These are phyloP conservation scores for Pterocarpus macrocarpus DNA, from an alignment of 306 rosid genomes.

Conservation along the genomic window DNA sequence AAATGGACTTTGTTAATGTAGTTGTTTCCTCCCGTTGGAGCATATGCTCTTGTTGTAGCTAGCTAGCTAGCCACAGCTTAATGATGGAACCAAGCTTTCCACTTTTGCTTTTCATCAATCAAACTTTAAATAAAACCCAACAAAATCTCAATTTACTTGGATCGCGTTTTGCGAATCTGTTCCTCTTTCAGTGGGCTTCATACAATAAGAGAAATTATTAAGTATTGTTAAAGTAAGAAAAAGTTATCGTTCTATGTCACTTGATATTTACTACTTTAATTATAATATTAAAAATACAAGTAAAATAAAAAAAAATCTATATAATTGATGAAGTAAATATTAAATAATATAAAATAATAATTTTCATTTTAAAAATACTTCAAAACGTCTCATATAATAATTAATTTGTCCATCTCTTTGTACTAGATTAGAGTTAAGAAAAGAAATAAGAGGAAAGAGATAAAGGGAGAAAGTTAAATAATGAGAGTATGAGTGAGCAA, in stretches of 20 bases:
- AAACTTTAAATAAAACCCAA: background rate
- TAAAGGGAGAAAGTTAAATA: background rate
- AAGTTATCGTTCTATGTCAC: too few relatives aligned
- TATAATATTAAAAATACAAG: too few relatives aligned
- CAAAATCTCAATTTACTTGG: background rate
- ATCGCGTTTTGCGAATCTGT: background rate
- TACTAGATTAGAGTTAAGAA: too few relatives aligned
- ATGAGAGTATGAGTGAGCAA: constrained; percentile 51
- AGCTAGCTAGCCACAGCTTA: constrained; percentile 23
- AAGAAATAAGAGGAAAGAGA: too few relatives aligned
- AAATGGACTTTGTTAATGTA: constrained; percentile 4
- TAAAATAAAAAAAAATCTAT: too few relatives aligned
- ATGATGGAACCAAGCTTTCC: constrained; percentile 31
- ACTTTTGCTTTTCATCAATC: constrained; percentile 21
- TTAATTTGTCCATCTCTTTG: background rate
- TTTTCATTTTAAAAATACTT: too few relatives aligned
- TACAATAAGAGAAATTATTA: background rate
- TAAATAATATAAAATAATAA: too few relatives aligned
- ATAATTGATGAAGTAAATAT: background rate
- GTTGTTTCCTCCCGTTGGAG: constrained; percentile 27
- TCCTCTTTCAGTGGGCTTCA: background rate
- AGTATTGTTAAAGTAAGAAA: background rate
- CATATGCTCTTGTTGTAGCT: constrained; percentile 31
- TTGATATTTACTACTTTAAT: too few relatives aligned
- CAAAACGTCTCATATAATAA: too few relatives aligned